A percentile compares a stretch with the other conserved stretches of the same genome.
phyloP scores from a whole-genome alignment of 2,329 filamentous ascomycete genomes.

The Byssochlamys sp. region DNA sequence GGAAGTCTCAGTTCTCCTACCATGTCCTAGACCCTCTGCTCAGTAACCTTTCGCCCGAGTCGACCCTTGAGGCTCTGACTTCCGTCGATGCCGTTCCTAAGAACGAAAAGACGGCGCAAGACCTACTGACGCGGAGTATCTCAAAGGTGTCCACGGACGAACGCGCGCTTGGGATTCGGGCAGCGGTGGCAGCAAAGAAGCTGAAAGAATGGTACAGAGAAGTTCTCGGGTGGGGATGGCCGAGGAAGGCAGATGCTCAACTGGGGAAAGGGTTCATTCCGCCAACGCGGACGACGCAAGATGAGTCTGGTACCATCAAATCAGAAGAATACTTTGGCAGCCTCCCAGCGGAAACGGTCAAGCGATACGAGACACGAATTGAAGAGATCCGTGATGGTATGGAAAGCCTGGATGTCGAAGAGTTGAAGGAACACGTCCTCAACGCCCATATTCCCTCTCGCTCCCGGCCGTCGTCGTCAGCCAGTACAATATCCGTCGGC shows the following conservation, averaged over 20 bases:
- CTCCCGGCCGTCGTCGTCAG: slow-evolving; percentile 44
- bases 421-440: slow-evolving; percentile 79
- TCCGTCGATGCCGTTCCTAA: slow-evolving; percentile 32
- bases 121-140: slow-evolving; percentile 41
- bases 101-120: slow-evolving; percentile 28
- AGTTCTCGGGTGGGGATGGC: slow-evolving; percentile 52
- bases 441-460: slow-evolving; percentile 63
- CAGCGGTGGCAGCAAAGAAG: slow-evolving; percentile 50
- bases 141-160: slow-evolving; percentile 47
- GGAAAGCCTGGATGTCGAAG: slow-evolving; percentile 46
- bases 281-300: slow-evolving; percentile 9
- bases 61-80: slow-evolving; percentile 43
- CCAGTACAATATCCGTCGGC: slow-evolving; percentile 34
- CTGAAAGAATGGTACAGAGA: slow-evolving; percentile 51
- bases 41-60: slow-evolving; percentile 45
- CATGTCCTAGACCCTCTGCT: slow-evolving; percentile 40
- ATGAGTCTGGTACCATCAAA: slow-evolving; percentile 15
- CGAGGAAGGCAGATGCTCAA: slow-evolving; percentile 28
- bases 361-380: slow-evolving; percentile 61
- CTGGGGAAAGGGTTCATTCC: slow-evolving; percentile 35
- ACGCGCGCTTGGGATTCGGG: slow-evolving; percentile 49
- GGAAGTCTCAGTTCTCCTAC: slow-evolving; percentile 25
- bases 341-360: slow-evolving; percentile 55
- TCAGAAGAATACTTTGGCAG: slow-evolving; percentile 56
- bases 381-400: slow-evolving; percentile 56